Base-by-base conservation (phyloP, 257 asterid genomes). In the Solanum tarijense region DNA sequence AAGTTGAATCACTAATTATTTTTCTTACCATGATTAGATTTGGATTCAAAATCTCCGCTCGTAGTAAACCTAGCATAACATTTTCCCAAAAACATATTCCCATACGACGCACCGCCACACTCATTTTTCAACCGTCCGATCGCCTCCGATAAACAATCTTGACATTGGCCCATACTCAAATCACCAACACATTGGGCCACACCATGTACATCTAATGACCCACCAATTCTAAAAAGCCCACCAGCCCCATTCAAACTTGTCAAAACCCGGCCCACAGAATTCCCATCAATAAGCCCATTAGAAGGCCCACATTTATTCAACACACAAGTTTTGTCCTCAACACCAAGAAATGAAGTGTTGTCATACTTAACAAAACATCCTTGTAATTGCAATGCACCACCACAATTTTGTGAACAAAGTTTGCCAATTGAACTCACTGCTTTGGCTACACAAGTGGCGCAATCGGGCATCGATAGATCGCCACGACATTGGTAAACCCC, bases 131-230 rank as follows among this genome's bases (percentile, higher is more conserved):
- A 78, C 95, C 93, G 94, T 88, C 92, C 86, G 88, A 97, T 92
- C 20, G 98, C 98, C 92, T 95, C 98, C 89, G 95, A 74, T 83
- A 96, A 38, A 58, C 99, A 97, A 73, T 95, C 98, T 92, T 96
- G 98, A 32, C 99, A 97, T 93, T 96, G 94, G 38, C 93, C 98
- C 72, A 2, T 41, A 83, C 96, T 96, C 93, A 97, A 87, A 86
- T 97, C 99, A 75, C 99, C 99, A 1, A 94, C 96, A 76, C 99
- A 97, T 90, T 97, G 98, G 88, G 98, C 98, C 93, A 95, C 93
- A 62, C 99, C 99, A 87, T 93, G 94, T 9, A 93, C 94, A 43
- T 92, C 96, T 92, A 88, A 91, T 6, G 98, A 88, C 74, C 98
- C 99, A 6, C 98, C 98, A 0, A 93, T 94, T 25, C 98, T 88